A percentile compares a stretch with the other conserved stretches of the same genome.
phyloP scores from a whole-genome alignment of 352 stramenopile genomes.

The Phytopythium oedochilum region DNA sequence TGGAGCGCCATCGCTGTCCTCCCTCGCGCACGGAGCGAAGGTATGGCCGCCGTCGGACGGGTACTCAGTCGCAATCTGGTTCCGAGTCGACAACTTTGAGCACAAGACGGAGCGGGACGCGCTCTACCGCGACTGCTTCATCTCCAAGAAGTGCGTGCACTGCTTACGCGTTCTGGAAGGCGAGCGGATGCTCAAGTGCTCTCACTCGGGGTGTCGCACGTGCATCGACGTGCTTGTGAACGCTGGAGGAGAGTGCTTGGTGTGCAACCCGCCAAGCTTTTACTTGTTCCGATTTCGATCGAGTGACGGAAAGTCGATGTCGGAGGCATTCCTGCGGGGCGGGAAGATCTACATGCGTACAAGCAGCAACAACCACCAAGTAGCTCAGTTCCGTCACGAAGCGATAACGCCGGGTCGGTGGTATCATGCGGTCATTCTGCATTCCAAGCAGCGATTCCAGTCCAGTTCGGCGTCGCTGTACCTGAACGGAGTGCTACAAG shows the following conservation, averaged over 20 bases:
- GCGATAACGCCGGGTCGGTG: constrained; percentile 32
- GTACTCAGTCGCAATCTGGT: constrained; percentile 62
- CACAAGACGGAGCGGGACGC: constrained; percentile 58
- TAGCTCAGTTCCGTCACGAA: constrained; percentile 54
- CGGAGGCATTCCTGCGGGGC: constrained; percentile 61
- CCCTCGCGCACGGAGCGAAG: constrained; percentile 34
- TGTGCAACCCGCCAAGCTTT: constrained; percentile 73
- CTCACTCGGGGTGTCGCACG: constrained; percentile 45
- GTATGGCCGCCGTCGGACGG: constrained; percentile 59
- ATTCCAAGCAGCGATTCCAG: constrained; percentile 66
- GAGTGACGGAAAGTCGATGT: constrained; percentile 60
- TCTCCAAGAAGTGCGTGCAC: constrained; percentile 55
- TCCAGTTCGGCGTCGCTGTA: constrained; percentile 58
- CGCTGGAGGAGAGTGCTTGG: constrained; percentile 53
- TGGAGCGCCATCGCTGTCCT: constrained; percentile 21
- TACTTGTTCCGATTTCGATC: constrained; percentile 72
- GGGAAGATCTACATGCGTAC: constrained; percentile 65
- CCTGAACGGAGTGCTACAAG: constrained; percentile 57
- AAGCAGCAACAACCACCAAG: constrained; percentile 28
- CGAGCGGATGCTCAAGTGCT: constrained; percentile 62
- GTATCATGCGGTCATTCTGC: constrained; percentile 54
- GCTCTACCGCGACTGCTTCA: constrained; percentile 51
- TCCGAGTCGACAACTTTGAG: constrained; percentile 53
- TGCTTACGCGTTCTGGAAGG: constrained; percentile 40
- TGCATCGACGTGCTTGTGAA: constrained; percentile 54